Percentiles rank a stretch among this genome's conserved stretches.
phyloP scores from a whole-genome alignment of 2,329 filamentous ascomycete genomes.

The Biscogniauxia mediterranea region DNA sequence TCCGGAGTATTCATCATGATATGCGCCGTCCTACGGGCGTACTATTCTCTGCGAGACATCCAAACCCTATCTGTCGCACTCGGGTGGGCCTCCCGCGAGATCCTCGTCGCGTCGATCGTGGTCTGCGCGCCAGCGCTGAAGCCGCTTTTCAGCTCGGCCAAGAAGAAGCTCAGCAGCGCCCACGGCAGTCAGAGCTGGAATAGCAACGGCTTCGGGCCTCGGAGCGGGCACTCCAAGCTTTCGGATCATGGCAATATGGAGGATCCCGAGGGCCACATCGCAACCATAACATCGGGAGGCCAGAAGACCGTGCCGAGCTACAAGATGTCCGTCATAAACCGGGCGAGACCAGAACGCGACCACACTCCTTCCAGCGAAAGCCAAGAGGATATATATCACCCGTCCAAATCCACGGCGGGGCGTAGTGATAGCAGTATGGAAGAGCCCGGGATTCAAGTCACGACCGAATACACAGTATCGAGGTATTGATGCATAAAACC shows the following conservation, averaged over 20 bases:
- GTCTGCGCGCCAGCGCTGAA: constrained; percentile 28
- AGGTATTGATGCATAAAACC: neutral
- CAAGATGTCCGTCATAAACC: neutral
- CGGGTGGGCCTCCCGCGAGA: constrained; percentile 27
- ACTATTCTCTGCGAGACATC: constrained; percentile 26
- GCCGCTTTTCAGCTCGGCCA: constrained; percentile 18
- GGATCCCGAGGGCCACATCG: neutral
- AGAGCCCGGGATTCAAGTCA: neutral
- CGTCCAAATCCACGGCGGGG: neutral
- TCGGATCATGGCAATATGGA: neutral
- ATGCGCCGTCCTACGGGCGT: constrained; percentile 26
- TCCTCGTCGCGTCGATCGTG: constrained; percentile 26
- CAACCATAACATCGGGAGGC: neutral
- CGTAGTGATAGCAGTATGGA: neutral
- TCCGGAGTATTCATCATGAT: constrained; percentile 30
- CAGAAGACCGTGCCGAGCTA: neutral
- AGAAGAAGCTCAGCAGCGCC: neutral
- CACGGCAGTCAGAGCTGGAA: neutral
- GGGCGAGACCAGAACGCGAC: neutral
- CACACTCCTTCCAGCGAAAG: neutral
- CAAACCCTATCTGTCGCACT: constrained; percentile 21
- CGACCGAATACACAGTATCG: neutral
- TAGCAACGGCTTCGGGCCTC: neutral
- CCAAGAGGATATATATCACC: neutral
- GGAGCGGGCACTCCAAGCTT: neutral